Base-by-base conservation (phyloP, 257 asterid species). In the Verbascum thapsus region DNA sequence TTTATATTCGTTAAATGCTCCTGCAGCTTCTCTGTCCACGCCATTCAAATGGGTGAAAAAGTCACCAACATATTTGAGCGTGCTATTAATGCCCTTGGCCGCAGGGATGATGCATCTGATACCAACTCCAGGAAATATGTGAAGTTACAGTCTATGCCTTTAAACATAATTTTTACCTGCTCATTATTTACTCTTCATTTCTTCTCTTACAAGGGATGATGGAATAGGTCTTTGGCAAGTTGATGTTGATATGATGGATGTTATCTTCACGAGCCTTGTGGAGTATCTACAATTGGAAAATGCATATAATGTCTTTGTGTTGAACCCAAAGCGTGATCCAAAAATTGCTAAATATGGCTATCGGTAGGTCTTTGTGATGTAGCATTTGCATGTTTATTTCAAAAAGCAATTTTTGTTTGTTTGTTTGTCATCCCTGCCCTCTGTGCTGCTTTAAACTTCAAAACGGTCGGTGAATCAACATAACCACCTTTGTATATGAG, bases 31-130 rank as follows among this genome's bases (percentile, higher is more conserved):
- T 94, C 99, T 16, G 99, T 85, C 17, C 97, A 94, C 70, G 95
- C 97, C 75, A 90, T 94, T 61, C 95, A 89, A 81, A 82, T 87
- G 99, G 90, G 97, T 23, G 90, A 94, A 74, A 94, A 87, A 68
- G 94, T 94, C 55, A 84, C 97, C n/a, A 76, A 90, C 61, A 69
- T 90, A 65, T 82, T 94, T 69, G 99, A 94, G 81, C 95, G 78
- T 70, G 99, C 96, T 55, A 85, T 87, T 67, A 74, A 79, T 68
- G 85, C 82, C 69, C 80, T 94, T 77, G 97, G 97, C 17, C 99
- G 99, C 70, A 73, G 68, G 75, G 95, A 87, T 55, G 85, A 85
- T 68, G 66, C 76, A 44, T 81, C 81, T 48, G 52, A 63, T 63
- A 50, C 76, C 76, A 75, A 49, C 63, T 56, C 39, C 60, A 13